These are phyloP conservation scores for Pythium phragmiticola DNA, from an alignment of 352 stramenopile genomes.

Conservation along the genomic window DNA sequence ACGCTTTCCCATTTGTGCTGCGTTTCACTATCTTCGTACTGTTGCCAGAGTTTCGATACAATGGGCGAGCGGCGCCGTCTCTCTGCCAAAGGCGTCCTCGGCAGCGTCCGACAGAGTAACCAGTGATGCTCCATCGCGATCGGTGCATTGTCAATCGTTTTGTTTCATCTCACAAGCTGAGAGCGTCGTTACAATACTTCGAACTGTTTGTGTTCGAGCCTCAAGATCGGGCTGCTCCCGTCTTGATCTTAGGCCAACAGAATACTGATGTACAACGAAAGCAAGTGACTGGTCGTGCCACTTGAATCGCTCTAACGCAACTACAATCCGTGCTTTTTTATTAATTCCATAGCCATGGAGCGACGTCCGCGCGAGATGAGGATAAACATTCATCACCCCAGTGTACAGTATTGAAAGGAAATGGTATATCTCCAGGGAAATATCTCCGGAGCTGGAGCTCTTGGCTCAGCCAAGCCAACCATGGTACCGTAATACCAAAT, in stretches of 20 bases:
- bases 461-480: too few species aligned
- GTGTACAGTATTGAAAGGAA: not conserved
- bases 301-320: slow-evolving; percentile 30
- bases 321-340: slow-evolving; percentile 29
- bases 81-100: not conserved
- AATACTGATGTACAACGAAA: slow-evolving; percentile 1
- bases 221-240: slow-evolving; percentile 14
- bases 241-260: slow-evolving; percentile 15
- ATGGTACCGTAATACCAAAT: too few species aligned
- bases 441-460: too few species aligned
- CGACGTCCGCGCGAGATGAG: slow-evolving; percentile 27
- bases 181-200: too few species aligned
- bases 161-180: too few species aligned
- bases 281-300: slow-evolving; percentile 23
- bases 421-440: not conserved
- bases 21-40: not conserved
- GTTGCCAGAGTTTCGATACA: not conserved
- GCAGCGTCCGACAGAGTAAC: slow-evolving; percentile 1
- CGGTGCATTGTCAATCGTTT: too few species aligned
- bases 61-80: not conserved
- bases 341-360: slow-evolving; percentile 16
- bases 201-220: too few species aligned
- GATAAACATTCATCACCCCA: not conserved
- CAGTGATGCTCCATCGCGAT: slow-evolving; percentile 17
- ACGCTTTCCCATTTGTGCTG: not conserved